These are phyloP conservation scores for Lactifluus subvellereus DNA, from an alignment of 768 basidiomycete species.

Conservation along the genomic window DNA sequence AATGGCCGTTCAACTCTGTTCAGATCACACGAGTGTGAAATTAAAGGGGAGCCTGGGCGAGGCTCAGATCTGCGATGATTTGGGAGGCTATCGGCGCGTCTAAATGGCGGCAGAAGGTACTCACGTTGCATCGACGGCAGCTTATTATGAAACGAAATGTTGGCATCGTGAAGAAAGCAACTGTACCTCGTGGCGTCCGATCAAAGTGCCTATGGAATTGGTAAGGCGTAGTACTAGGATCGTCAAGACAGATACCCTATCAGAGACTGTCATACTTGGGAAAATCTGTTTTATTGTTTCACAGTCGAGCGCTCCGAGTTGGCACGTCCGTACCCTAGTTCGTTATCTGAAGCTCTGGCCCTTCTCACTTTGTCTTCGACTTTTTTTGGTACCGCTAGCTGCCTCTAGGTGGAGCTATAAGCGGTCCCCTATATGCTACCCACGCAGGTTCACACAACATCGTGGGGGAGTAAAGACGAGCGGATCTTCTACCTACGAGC, in stretches of 20 bases:
- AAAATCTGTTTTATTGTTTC: not conserved
- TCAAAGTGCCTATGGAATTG: not conserved
- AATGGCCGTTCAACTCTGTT: not conserved
- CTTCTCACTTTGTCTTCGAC: too few relatives aligned
- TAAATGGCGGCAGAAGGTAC: not conserved
- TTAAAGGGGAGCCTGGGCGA: not conserved
- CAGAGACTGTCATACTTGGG: not conserved
- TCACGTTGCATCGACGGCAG: not conserved
- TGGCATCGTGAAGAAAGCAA: not conserved
- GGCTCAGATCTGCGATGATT: not conserved
- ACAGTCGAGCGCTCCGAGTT: not conserved
- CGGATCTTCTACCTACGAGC: not conserved
- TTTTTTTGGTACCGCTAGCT: not conserved
- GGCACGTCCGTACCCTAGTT: not conserved
- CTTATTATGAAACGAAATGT: not conserved
- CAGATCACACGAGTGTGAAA: conserved; percentile 1
- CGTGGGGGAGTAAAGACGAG: not conserved
- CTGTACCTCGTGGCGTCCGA: conserved; percentile 10
- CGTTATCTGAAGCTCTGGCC: not conserved
- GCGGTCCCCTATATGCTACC: too few relatives aligned
- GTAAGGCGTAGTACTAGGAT: not conserved
- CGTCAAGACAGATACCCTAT: not conserved
- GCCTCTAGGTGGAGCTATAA: not conserved
- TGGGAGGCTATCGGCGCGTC: not conserved
- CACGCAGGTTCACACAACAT: not conserved